Percentiles rank a stretch among this genome's conserved stretches.
These are phyloP conservation scores for Saccharata proteae DNA, from an alignment of 2,329 filamentous ascomycete genomes.

Conservation along the genomic window DNA sequence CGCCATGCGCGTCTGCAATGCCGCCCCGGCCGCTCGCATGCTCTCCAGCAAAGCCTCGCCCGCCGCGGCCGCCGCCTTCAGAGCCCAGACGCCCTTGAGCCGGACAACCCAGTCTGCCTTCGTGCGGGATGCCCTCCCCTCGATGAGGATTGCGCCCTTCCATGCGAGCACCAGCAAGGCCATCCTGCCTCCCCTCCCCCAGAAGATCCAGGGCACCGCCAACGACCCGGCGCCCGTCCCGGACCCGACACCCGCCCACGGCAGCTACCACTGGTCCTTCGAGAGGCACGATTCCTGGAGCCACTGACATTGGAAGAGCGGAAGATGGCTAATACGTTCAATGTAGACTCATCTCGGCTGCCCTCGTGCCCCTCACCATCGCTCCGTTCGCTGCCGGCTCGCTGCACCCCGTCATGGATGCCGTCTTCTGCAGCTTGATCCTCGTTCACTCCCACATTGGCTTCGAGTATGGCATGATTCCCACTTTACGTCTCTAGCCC, in stretches of 20 bases:
- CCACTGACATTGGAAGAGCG: slow-evolving; percentile 5
- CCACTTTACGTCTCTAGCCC: not conserved
- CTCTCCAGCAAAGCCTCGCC: slow-evolving; percentile 28
- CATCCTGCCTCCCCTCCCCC: slow-evolving; percentile 74
- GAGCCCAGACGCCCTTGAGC: slow-evolving; percentile 19
- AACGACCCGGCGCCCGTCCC: slow-evolving; percentile 79
- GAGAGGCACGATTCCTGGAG: slow-evolving; percentile 48
- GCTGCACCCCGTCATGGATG: slow-evolving; percentile 80
- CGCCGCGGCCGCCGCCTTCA: slow-evolving; percentile 20
- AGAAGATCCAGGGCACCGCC: slow-evolving; percentile 69
- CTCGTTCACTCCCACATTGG: slow-evolving; percentile 93
- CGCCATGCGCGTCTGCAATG: slow-evolving; percentile 31
- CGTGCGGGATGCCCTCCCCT: slow-evolving; percentile 28
- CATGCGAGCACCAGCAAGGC: slow-evolving; percentile 66
- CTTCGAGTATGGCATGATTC: slow-evolving; percentile 53
- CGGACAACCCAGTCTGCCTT: slow-evolving; percentile 28
- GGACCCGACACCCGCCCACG: slow-evolving; percentile 61
- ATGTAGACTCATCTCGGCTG: slow-evolving; percentile 59
- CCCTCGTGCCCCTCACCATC: slow-evolving; percentile 74
- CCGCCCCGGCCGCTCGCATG: slow-evolving; percentile 30
- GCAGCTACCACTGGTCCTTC: slow-evolving; percentile 97
- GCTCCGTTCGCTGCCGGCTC: slow-evolving; percentile 87
- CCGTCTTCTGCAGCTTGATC: slow-evolving; percentile 67
- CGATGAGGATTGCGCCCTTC: slow-evolving; percentile 60
- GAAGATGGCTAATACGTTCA: not conserved